Percentiles rank a stretch among this genome's conserved stretches.
These are phyloP conservation scores for Starmera amethionina DNA, from an alignment of 805 yeast species.

Conservation along the genomic window DNA sequence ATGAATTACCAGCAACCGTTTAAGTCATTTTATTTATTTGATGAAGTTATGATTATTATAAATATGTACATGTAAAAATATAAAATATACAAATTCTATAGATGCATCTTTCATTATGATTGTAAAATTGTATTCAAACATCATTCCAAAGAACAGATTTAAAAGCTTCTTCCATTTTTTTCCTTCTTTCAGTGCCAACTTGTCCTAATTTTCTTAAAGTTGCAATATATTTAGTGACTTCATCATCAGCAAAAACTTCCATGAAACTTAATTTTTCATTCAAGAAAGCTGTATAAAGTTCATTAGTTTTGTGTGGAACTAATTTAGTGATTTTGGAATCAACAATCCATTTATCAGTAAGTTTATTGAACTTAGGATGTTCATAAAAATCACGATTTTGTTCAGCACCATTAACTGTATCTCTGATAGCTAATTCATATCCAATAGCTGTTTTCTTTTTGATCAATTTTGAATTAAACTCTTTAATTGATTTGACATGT, in stretches of 20 bases:
- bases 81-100: too few relatives aligned
- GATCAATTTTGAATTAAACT: too few relatives aligned
- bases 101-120: too few relatives aligned
- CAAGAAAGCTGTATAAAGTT: slow-evolving; percentile 11
- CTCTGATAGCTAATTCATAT: neutral
- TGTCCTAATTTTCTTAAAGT: slow-evolving; percentile 20
- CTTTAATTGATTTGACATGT: too few relatives aligned
- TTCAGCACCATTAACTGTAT: slow-evolving; percentile 4
- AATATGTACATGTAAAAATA: too few relatives aligned
- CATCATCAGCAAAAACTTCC: slow-evolving; percentile 6
- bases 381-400: neutral
- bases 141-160: slow-evolving; percentile 14
- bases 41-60: too few relatives aligned
- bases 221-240: slow-evolving; percentile 12
- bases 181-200: slow-evolving; percentile 15
- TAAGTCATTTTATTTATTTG: too few relatives aligned
- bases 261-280: slow-evolving; percentile 9
- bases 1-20: slow-evolving; percentile 1
- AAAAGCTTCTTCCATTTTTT: neutral
- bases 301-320: slow-evolving; percentile 4
- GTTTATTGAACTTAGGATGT: slow-evolving; percentile 12
- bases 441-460: too few relatives aligned
- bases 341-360: slow-evolving; percentile 13
- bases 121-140: slow-evolving; percentile 7
- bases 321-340: slow-evolving; percentile 7